phyloP scores from a whole-genome alignment of 2,329 filamentous ascomycete species.

The Hypoxylon sp. region DNA sequence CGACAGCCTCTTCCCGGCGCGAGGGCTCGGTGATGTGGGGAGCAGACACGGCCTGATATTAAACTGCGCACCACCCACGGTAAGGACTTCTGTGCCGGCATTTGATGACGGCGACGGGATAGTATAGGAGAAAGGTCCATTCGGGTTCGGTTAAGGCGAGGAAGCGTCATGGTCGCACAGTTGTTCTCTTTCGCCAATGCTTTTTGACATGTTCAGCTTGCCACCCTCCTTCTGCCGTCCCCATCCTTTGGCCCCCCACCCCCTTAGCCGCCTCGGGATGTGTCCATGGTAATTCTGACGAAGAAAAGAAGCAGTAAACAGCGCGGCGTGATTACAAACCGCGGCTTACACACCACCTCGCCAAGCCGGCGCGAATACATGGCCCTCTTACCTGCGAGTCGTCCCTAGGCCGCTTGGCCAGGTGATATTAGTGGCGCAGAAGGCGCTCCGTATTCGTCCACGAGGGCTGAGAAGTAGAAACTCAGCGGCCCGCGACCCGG shows the following conservation, averaged over 20 bases:
- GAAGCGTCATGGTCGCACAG: not conserved
- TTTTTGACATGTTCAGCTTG: not conserved
- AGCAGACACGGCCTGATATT: constrained; percentile 17
- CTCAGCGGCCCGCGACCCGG: not conserved
- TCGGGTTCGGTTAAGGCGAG: too few relatives aligned
- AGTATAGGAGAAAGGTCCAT: constrained; percentile 1
- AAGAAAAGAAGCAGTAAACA: too few relatives aligned
- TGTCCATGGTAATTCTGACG: too few relatives aligned
- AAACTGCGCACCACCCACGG: constrained; percentile 17
- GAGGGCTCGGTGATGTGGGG: constrained; percentile 10
- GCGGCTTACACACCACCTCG: not conserved
- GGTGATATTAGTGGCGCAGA: not conserved
- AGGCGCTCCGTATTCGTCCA: not conserved
- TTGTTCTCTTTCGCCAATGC: not conserved
- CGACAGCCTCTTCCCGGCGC: constrained; percentile 13
- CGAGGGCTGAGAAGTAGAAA: not conserved
- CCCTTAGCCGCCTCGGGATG: not conserved
- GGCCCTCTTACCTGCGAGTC: not conserved
- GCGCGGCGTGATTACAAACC: not conserved
- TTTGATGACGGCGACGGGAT: constrained; percentile 1
- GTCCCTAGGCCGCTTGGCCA: not conserved
- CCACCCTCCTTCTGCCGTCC: too few relatives aligned
- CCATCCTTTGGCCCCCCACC: not conserved
- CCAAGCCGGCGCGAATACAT: not conserved
- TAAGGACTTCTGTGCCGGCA: constrained; percentile 11